phyloP scores from a whole-genome alignment of 441 rosid species.

The Erodium moschatum region DNA sequence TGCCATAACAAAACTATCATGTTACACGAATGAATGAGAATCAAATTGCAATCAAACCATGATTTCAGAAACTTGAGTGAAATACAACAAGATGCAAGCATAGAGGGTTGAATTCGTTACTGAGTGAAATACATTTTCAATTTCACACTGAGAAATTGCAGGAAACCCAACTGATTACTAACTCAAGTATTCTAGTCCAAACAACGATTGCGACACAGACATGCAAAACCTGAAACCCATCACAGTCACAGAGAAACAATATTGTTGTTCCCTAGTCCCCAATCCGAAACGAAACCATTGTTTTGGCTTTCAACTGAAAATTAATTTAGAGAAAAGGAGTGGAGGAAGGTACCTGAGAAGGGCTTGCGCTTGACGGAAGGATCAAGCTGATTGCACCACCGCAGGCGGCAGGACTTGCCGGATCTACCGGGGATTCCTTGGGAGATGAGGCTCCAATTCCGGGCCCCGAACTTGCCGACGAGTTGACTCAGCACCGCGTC shows the following conservation, averaged over 20 bases:
- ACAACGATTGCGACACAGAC: neutral
- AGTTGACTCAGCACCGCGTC: conserved; percentile 53
- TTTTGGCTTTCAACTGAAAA: neutral
- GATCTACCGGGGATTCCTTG: conserved; percentile 65
- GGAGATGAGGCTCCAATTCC: conserved; percentile 80
- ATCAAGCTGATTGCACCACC: conserved; percentile 94
- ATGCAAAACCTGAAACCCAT: neutral
- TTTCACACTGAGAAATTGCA: neutral
- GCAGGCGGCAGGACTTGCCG: conserved; percentile 80
- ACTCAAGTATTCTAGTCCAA: too few species aligned
- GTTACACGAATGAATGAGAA: neutral
- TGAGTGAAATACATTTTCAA: neutral
- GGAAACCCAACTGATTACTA: neutral
- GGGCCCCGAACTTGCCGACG: conserved; percentile 57
- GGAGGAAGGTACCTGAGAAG: conserved; percentile 41
- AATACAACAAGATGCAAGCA: neutral
- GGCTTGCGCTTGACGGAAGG: conserved; percentile 70
- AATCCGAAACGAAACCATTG: neutral
- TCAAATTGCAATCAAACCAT: neutral
- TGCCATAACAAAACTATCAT: neutral
- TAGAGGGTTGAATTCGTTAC: too few species aligned
- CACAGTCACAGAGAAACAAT: neutral
- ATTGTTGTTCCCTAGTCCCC: neutral
- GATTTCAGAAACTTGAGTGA: neutral
- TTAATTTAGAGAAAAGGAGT: conserved; percentile 26